Evolutionary conservation across 306 rosid species (phyloP).

Genomic region (Cucurbita moschata): DNA sequence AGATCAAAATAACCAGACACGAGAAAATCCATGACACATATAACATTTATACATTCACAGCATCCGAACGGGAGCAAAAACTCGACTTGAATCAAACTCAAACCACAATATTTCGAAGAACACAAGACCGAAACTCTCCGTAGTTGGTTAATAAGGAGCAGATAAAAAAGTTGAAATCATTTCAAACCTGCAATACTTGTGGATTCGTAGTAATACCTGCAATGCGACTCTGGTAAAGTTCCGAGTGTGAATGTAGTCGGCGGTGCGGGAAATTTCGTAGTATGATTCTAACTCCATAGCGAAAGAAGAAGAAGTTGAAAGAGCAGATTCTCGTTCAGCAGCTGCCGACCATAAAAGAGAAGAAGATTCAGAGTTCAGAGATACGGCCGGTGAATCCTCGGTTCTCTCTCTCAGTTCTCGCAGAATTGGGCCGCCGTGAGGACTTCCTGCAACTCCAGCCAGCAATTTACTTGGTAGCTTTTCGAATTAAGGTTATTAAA

Average conservation of each 20-base stretch:
- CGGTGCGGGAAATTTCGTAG: slow-evolving; percentile 50
- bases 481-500: too few species aligned
- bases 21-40: background rate
- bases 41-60: background rate
- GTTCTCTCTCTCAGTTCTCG: too few species aligned
- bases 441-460: too few species aligned
- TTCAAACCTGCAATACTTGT: background rate
- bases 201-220: slow-evolving; percentile 29
- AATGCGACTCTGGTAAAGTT: slow-evolving; percentile 62
- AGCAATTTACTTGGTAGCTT: too few species aligned
- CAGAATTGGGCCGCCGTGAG: too few species aligned
- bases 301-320: background rate
- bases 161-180: background rate
- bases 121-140: background rate
- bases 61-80: background rate
- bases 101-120: background rate
- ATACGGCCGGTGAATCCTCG: too few species aligned
- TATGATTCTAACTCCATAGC: slow-evolving; percentile 57
- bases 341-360: background rate
- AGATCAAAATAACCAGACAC: background rate
- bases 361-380: background rate
- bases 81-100: background rate
- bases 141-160: background rate
- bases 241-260: slow-evolving; percentile 38
- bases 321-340: background rate